Percentiles rank a stretch among this genome's conserved stretches.
Evolutionary conservation across 2,329 filamentous ascomycete species (phyloP).

Genomic region (Trichophyton simii): DNA sequence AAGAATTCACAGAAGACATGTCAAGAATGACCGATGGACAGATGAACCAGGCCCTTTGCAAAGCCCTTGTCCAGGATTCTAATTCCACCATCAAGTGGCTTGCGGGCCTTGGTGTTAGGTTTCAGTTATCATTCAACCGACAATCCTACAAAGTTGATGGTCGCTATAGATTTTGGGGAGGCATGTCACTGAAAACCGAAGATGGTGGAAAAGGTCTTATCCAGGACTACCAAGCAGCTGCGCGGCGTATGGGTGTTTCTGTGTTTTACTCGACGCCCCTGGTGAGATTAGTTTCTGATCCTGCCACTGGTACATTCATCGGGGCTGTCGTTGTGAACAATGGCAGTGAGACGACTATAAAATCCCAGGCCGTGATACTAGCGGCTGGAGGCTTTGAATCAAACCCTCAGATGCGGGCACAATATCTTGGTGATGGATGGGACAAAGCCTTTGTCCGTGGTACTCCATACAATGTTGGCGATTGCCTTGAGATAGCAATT

Average conservation of each 20-base stretch:
- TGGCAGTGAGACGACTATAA: slow-evolving; percentile 13
- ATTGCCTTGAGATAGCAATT: slow-evolving; percentile 43
- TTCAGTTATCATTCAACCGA: slow-evolving; percentile 51
- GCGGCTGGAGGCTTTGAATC: slow-evolving; percentile 53
- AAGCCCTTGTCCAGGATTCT: slow-evolving; percentile 41
- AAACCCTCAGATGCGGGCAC: slow-evolving; percentile 43
- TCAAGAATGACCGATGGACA: slow-evolving; percentile 44
- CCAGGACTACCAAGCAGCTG: slow-evolving; percentile 36
- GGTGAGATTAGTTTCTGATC: slow-evolving; percentile 17
- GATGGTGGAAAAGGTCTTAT: slow-evolving; percentile 50
- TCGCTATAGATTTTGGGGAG: slow-evolving; percentile 54
- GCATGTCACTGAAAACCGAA: slow-evolving; percentile 46
- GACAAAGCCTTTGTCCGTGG: slow-evolving; percentile 50
- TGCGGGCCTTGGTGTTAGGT: slow-evolving; percentile 41
- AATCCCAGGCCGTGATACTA: slow-evolving; percentile 18
- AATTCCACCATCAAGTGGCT: slow-evolving; percentile 45
- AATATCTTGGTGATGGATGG: slow-evolving; percentile 49
- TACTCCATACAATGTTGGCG: slow-evolving; percentile 53
- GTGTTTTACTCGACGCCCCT: slow-evolving; percentile 38
- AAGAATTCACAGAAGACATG: slow-evolving; percentile 46
- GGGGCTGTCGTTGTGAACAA: slow-evolving; percentile 16
- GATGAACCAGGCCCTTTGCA: slow-evolving; percentile 39
- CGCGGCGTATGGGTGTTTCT: slow-evolving; percentile 31
- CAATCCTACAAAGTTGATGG: slow-evolving; percentile 54
- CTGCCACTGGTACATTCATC: slow-evolving; percentile 13